These are phyloP conservation scores for Neofusicoccum parvum DNA, from an alignment of 2,329 filamentous ascomycete genomes.

Conservation along the genomic window DNA sequence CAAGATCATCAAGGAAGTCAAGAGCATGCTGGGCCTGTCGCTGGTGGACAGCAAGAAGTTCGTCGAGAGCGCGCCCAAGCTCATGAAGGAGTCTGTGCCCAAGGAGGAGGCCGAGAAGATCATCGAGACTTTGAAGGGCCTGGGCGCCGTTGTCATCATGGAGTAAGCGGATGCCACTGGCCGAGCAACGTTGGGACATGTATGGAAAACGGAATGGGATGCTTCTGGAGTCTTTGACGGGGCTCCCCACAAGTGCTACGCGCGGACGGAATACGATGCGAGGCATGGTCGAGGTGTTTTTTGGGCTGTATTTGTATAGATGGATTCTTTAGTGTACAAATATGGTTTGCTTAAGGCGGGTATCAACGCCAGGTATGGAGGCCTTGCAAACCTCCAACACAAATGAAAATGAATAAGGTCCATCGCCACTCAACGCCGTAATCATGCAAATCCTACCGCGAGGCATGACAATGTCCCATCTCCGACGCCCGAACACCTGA, in stretches of 20 bases:
- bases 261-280: conserved; percentile 4
- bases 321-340: conserved; percentile 40
- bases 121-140: conserved; percentile 86
- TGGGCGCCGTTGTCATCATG: conserved; percentile 88
- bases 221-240: background rate
- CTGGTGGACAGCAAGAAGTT: conserved; percentile 99
- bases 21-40: conserved; percentile 89
- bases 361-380: conserved; percentile 3
- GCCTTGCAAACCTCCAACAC: conserved; percentile 30
- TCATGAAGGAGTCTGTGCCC: conserved; percentile 97
- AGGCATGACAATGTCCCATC: background rate
- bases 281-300: conserved; percentile 20
- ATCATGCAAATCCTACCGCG: background rate
- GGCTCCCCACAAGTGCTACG: background rate
- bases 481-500: background rate
- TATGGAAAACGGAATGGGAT: conserved; percentile 18
- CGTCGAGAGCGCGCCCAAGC: conserved; percentile 95
- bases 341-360: conserved; percentile 29
- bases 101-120: conserved; percentile 99
- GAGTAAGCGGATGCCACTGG: conserved; percentile 60
- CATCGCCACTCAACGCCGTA: conserved; percentile 19
- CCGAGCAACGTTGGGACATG: background rate
- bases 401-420: conserved; percentile 21
- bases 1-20: conserved; percentile 99
- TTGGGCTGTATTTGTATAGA: conserved; percentile 37